Percentiles rank a stretch among this genome's conserved stretches.
phyloP scores from a whole-genome alignment of 129 eudicot species.

The Flaveria trinervia region DNA sequence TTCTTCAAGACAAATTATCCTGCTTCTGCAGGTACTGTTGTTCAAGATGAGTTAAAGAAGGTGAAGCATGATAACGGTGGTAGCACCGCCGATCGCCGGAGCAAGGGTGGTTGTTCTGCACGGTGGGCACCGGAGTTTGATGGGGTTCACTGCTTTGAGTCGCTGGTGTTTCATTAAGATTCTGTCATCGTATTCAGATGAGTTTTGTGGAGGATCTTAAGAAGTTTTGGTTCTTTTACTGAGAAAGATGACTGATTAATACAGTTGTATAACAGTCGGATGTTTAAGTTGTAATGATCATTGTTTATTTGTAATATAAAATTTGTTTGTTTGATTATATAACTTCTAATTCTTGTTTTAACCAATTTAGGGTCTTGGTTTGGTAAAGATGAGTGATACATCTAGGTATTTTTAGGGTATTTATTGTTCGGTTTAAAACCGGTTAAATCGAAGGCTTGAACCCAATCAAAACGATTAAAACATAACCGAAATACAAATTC shows the following conservation, averaged over 20 bases:
- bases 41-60: slow-evolving; percentile 24
- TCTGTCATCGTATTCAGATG: background rate
- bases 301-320: slow-evolving; percentile 3
- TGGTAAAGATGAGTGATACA: too few species aligned
- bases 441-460: too few species aligned
- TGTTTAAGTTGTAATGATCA: background rate
- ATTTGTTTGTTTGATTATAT: slow-evolving; percentile 3
- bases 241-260: slow-evolving; percentile 7
- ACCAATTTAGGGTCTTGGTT: too few species aligned
- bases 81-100: background rate
- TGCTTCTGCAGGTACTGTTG: slow-evolving; percentile 17
- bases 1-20: slow-evolving; percentile 17
- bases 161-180: slow-evolving; percentile 36
- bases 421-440: too few species aligned
- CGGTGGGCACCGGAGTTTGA: slow-evolving; percentile 56
- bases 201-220: slow-evolving; percentile 15
- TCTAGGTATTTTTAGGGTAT: too few species aligned
- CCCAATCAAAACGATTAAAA: too few species aligned
- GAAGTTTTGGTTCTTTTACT: slow-evolving; percentile 25
- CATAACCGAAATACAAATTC: too few species aligned
- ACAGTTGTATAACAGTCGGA: background rate
- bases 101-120: slow-evolving; percentile 7
- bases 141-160: slow-evolving; percentile 54
- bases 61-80: background rate
- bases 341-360: too few species aligned